A percentile compares a stretch with the other conserved stretches of the same genome.
phyloP scores from a whole-genome alignment of 108 stramenopile species.

The Cyclotella kingstonii region DNA sequence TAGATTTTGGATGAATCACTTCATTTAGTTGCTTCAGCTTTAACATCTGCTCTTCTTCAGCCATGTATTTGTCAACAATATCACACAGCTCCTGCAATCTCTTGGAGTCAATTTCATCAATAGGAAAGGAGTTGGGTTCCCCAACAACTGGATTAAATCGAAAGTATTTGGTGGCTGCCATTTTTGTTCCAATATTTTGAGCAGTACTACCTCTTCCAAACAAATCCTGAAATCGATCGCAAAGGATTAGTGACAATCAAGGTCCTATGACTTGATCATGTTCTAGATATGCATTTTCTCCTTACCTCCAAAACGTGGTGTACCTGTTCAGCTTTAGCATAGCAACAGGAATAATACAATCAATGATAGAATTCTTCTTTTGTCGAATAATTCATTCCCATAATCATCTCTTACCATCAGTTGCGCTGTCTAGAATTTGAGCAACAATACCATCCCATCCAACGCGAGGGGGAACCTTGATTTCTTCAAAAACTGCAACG shows the following conservation, averaged over 20 bases:
- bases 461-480: constrained; percentile 69
- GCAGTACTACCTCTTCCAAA: constrained; percentile 62
- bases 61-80: constrained; percentile 70
- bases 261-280: no score
- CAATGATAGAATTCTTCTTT: neutral
- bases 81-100: constrained; percentile 55
- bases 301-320: constrained; percentile 45
- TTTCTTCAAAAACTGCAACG: constrained; percentile 53
- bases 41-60: constrained; percentile 59
- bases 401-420: constrained; percentile 42
- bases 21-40: constrained; percentile 52
- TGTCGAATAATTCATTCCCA: neutral
- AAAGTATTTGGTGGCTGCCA: constrained; percentile 67
- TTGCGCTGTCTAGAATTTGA: constrained; percentile 82
- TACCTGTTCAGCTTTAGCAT: constrained; percentile 44
- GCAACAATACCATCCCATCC: constrained; percentile 90
- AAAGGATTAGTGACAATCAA: no score
- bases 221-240: constrained; percentile 57
- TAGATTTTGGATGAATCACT: constrained; percentile 24
- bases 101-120: constrained; percentile 70
- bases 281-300: neutral
- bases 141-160: constrained; percentile 82
- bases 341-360: neutral
- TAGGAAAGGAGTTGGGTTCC: constrained; percentile 56
- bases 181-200: constrained; percentile 30